phyloP scores from a whole-genome alignment of 23 red algal genomes.

The Gracilariopsis chorda region DNA sequence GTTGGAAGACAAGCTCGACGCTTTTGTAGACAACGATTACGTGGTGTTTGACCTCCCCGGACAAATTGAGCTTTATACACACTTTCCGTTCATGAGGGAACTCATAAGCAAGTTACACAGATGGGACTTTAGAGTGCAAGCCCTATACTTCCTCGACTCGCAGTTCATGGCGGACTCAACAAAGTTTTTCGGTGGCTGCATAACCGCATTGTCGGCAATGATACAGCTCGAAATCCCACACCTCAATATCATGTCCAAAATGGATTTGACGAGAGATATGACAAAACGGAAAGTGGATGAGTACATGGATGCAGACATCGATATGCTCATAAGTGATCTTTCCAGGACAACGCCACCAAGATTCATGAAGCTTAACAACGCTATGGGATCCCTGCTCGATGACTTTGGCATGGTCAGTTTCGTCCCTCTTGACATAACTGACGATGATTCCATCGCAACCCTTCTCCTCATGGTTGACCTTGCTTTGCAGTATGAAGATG shows the following conservation, averaged over 20 bases:
- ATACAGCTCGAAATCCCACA: conserved; percentile 91
- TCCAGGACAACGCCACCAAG: conserved; percentile 17
- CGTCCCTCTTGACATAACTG: conserved; percentile 68
- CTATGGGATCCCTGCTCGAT: conserved; percentile 72
- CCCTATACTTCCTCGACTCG: conserved; percentile 88
- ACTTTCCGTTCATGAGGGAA: conserved; percentile 81
- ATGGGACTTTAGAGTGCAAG: conserved; percentile 72
- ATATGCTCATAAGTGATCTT: conserved; percentile 44
- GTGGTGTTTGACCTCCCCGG: conserved; percentile 92
- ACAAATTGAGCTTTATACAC: conserved; percentile 96
- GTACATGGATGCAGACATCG: conserved; percentile 49
- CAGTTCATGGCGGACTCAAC: conserved; percentile 79
- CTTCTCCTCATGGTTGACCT: conserved; percentile 68
- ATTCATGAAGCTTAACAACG: conserved; percentile 49
- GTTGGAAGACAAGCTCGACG: conserved; percentile 80
- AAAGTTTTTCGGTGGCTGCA: conserved; percentile 92
- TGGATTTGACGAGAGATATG: conserved; percentile 73
- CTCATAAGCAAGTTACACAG: conserved; percentile 49
- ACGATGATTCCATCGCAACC: conserved; percentile 65
- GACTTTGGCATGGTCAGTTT: conserved; percentile 75
- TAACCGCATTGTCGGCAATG: conserved; percentile 93
- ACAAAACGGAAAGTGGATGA: conserved; percentile 37
- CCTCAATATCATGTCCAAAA: conserved; percentile 91
- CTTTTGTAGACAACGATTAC: conserved; percentile 83
- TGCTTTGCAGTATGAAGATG: conserved; percentile 88